phyloP scores from a whole-genome alignment of 2,329 filamentous ascomycete genomes.

The Colletotrichum abscissum region DNA sequence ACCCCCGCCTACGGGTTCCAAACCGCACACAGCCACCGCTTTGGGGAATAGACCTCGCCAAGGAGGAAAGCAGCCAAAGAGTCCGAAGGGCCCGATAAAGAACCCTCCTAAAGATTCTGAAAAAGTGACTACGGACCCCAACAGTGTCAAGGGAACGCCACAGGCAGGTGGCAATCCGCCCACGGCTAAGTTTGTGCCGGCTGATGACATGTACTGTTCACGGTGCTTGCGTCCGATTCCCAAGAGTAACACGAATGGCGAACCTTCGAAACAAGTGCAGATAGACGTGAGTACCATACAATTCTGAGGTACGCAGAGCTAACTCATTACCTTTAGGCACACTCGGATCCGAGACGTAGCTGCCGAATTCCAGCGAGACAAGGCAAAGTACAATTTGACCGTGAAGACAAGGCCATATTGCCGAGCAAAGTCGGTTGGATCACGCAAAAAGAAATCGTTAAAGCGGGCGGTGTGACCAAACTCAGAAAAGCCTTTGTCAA shows the following conservation, averaged over 20 bases:
- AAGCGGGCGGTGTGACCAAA: constrained; percentile 17
- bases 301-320: neutral
- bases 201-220: constrained; percentile 46
- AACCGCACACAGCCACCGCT: neutral
- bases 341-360: constrained; percentile 31
- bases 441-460: constrained; percentile 31
- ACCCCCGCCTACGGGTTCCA: neutral
- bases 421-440: constrained; percentile 50
- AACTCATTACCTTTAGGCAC: constrained; percentile 13
- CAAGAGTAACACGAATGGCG: neutral
- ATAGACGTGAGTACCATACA: constrained; percentile 19
- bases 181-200: constrained; percentile 39
- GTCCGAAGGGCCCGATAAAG: neutral
- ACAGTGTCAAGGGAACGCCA: neutral
- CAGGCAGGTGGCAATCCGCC: neutral
- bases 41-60: neutral
- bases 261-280: constrained; percentile 26
- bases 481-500: constrained; percentile 41
- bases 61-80: neutral
- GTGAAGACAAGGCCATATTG: constrained; percentile 27
- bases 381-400: neutral
- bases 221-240: constrained; percentile 34
- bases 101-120: neutral
- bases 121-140: neutral
- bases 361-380: constrained; percentile 22